Conservation (phyloP, 805 yeast genomes). For the Yamadazyma insecticola region DNA sequence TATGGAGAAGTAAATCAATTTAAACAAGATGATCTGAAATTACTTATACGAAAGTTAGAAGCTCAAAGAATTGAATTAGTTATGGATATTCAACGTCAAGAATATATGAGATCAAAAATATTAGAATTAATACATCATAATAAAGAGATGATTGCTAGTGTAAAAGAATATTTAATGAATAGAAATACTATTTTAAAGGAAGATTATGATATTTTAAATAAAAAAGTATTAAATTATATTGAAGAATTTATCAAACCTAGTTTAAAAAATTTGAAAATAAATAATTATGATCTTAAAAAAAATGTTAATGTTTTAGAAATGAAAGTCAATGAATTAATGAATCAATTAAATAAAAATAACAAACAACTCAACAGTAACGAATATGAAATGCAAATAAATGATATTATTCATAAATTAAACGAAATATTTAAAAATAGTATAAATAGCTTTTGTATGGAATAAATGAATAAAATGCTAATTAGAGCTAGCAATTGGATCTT, state of each 20-base stretch:
- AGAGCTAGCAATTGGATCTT: no score
- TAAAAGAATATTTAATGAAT: conserved; percentile 25
- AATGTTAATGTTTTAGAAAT: conserved; percentile 4
- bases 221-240: conserved; percentile 5
- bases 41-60: conserved; percentile 18
- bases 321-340: conserved; percentile 3
- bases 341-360: neutral
- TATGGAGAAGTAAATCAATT: no score
- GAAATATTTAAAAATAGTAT: no score
- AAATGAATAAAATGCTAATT: no score
- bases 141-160: conserved; percentile 27
- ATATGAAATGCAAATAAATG: no score
- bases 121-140: conserved; percentile 28
- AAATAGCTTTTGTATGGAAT: no score
- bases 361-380: no score
- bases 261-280: conserved; percentile 4
- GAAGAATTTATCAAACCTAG: conserved; percentile 2
- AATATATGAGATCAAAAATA: conserved; percentile 26
- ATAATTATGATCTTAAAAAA: conserved; percentile 8
- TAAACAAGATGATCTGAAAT: no score
- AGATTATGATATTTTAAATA: conserved; percentile 8
- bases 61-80: conserved; percentile 24
- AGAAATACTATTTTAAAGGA: conserved; percentile 12
- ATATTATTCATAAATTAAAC: no score
- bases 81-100: conserved; percentile 38